Percentiles rank a stretch among this genome's conserved stretches.
Conservation (phyloP, 495 filamentous ascomycete species). For the Hypoxylon fragiforme region DNA sequence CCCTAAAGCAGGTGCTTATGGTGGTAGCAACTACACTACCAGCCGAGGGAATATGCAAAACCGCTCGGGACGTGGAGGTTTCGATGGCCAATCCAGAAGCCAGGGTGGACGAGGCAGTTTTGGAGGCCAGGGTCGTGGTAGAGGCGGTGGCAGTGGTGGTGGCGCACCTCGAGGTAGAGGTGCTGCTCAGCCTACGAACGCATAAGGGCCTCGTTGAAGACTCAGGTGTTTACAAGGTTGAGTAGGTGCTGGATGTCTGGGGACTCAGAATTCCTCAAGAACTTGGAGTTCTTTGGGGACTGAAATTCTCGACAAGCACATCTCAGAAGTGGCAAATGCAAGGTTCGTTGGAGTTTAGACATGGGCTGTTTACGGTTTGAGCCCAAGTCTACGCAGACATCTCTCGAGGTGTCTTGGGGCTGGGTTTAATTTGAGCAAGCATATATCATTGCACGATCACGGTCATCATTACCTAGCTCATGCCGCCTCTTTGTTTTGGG, state of each 20-base stretch:
- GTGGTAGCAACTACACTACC: slow-evolving; percentile 63
- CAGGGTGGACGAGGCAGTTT: slow-evolving; percentile 69
- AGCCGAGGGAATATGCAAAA: slow-evolving; percentile 60
- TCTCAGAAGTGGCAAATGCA: slow-evolving; percentile 6
- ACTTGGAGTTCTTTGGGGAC: not conserved
- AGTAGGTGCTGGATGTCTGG: not conserved
- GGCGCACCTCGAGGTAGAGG: slow-evolving; percentile 52
- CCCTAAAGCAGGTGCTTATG: slow-evolving; percentile 67
- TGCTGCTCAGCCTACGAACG: slow-evolving; percentile 45
- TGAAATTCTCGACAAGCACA: not conserved
- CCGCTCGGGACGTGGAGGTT: slow-evolving; percentile 67
- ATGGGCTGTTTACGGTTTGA: slow-evolving; percentile 18
- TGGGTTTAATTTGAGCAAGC: slow-evolving; percentile 31
- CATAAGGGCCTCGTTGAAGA: slow-evolving; percentile 26
- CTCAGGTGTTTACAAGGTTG: not conserved
- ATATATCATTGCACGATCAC: slow-evolving; percentile 29
- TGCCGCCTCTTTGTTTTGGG: slow-evolving; percentile 14
- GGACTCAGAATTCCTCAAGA: slow-evolving; percentile 2
- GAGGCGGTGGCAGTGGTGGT: slow-evolving; percentile 62
- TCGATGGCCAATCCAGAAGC: slow-evolving; percentile 59
- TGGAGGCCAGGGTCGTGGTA: slow-evolving; percentile 62
- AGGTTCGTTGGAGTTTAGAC: slow-evolving; percentile 22
- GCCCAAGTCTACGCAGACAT: slow-evolving; percentile 5
- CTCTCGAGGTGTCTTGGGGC: slow-evolving; percentile 11
- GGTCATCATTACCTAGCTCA: slow-evolving; percentile 23